A percentile compares a stretch with the other conserved stretches of the same genome.
Conservation (phyloP, 345 rosid genomes). For the Pelargonium nanum region DNA sequence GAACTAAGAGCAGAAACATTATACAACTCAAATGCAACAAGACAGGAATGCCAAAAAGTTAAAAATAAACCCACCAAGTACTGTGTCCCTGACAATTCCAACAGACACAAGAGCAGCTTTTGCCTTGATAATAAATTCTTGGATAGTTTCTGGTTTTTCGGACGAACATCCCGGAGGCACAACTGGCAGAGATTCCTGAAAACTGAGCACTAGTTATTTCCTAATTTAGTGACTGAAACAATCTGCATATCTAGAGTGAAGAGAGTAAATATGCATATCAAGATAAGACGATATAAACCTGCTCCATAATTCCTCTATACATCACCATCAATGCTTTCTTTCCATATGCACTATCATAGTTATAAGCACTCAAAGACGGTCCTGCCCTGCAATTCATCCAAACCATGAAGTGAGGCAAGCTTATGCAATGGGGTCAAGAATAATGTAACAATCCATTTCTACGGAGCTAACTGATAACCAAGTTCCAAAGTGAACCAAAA, state of each 20-base stretch:
- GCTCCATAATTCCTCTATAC: constrained; percentile 97
- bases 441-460: neutral
- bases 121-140: constrained; percentile 73
- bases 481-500: constrained; percentile 11
- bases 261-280: neutral
- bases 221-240: neutral
- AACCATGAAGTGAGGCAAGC: constrained; percentile 15
- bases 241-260: neutral
- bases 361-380: constrained; percentile 84
- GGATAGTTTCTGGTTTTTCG: constrained; percentile 72
- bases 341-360: constrained; percentile 87
- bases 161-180: constrained; percentile 90
- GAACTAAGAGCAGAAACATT: neutral
- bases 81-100: constrained; percentile 92
- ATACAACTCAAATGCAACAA: neutral
- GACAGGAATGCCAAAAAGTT: neutral
- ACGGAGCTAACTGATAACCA: neutral
- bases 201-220: constrained; percentile 21
- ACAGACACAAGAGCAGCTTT: constrained; percentile 97
- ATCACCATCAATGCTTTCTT: constrained; percentile 85
- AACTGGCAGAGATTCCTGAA: constrained; percentile 85
- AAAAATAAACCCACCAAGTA: constrained; percentile 39
- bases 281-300: constrained; percentile 30
- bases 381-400: constrained; percentile 69
- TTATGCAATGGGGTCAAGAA: neutral